Evolutionary conservation across 1,139 yeast species (phyloP).

Genomic region (Insectozyma bohioensis): DNA sequence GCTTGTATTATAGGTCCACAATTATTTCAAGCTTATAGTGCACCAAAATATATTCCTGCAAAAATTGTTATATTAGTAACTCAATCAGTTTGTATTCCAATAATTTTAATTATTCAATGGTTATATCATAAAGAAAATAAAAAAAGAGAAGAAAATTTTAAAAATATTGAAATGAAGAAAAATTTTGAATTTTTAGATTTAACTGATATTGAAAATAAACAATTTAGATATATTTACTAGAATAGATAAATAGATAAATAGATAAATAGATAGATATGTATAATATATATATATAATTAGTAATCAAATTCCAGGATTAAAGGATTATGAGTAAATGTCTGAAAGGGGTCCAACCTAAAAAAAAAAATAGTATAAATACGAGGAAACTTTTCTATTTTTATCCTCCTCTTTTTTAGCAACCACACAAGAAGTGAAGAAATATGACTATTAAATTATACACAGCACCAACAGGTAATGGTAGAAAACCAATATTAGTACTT

Average conservation of each 20-base stretch:
- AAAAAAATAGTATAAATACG: too few species aligned
- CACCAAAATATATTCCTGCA: conserved; percentile 35
- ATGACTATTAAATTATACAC: conserved; percentile 16
- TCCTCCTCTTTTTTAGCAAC: background rate
- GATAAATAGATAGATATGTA: too few species aligned
- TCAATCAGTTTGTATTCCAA: conserved; percentile 31
- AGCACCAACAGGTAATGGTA: conserved; percentile 21
- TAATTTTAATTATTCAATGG: conserved; percentile 26
- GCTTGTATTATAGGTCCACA: conserved; percentile 44
- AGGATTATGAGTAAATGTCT: too few species aligned
- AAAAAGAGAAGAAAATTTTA: conserved; percentile 19
- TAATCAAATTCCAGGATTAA: too few species aligned
- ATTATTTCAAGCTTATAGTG: conserved; percentile 28
- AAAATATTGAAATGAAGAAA: conserved; percentile 14
- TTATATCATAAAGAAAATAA: conserved; percentile 26
- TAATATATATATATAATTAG: too few species aligned
- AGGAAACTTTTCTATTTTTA: background rate
- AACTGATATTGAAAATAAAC: conserved; percentile 36
- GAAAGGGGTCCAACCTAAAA: too few species aligned
- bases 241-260: too few species aligned
- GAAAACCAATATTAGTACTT: conserved; percentile 17
- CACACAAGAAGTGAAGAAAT: too few species aligned
- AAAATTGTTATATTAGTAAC: conserved; percentile 34
- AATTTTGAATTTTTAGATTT: conserved; percentile 33
- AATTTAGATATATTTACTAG: conserved; percentile 34